phyloP scores from a whole-genome alignment of 1,284 basidiomycete species.

The Xanthoconium separans region DNA sequence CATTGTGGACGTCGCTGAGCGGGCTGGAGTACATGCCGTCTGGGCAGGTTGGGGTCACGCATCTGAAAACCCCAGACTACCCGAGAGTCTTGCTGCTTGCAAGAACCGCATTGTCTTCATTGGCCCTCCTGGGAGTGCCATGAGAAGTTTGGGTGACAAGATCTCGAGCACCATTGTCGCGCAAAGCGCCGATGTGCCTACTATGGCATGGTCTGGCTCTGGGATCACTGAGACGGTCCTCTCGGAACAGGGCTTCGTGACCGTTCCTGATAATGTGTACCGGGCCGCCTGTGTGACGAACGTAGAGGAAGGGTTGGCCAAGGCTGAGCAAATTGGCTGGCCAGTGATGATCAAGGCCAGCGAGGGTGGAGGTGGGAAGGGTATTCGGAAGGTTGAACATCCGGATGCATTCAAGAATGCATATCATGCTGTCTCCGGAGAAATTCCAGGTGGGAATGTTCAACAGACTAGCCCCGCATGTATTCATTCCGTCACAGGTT shows the following conservation, averaged over 20 bases:
- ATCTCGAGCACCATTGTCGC: constrained; percentile 99
- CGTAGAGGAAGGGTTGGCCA: constrained; percentile 86
- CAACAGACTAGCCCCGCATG: constrained; percentile 13
- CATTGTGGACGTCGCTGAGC: constrained; percentile 97
- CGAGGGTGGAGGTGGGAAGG: constrained; percentile 99
- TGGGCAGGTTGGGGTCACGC: constrained; percentile 99
- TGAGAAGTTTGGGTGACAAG: constrained; percentile 99
- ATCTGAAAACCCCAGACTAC: constrained; percentile 98
- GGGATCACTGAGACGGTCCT: constrained; percentile 90
- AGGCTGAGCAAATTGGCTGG: constrained; percentile 89
- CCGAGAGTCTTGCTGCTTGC: constrained; percentile 89
- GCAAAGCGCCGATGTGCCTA: constrained; percentile 96
- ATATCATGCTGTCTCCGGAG: constrained; percentile 91
- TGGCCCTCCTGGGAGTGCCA: constrained; percentile 97
- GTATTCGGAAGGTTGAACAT: constrained; percentile 90
- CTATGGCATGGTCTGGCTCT: constrained; percentile 98
- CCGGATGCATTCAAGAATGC: constrained; percentile 90
- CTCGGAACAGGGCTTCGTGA: constrained; percentile 89
- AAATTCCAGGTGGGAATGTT: constrained; percentile 82
- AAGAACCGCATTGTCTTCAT: constrained; percentile 99
- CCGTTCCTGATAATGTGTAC: constrained; percentile 92
- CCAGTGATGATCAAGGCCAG: constrained; percentile 99
- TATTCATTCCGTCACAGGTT: constrained; percentile 56
- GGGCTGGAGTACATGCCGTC: constrained; percentile 96
- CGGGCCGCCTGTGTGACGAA: constrained; percentile 85